A percentile compares a stretch with the other conserved stretches of the same genome.
Conservation (phyloP, 371 early-diverging fungal genomes). For the Thermomucor indicae-seudaticae region DNA sequence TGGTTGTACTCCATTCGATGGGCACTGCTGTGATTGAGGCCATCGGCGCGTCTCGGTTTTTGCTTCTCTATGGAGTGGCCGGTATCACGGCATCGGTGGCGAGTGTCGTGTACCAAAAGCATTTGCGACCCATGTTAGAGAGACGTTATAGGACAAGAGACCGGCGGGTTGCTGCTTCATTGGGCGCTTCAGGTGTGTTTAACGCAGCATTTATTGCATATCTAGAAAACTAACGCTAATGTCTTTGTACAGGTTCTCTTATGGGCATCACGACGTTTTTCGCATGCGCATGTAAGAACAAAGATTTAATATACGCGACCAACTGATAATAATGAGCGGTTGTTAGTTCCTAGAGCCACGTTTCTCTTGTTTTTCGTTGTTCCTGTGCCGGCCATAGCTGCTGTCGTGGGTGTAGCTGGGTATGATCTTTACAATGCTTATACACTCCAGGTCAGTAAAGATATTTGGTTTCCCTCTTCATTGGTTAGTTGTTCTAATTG, state of each 20-base stretch:
- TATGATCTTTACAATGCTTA: conserved; percentile 39
- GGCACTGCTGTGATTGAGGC: conserved; percentile 39
- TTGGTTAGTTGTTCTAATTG: background rate
- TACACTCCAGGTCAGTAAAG: conserved; percentile 25
- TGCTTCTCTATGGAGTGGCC: conserved; percentile 35
- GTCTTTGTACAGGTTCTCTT: conserved; percentile 28
- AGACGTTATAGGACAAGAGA: conserved; percentile 2
- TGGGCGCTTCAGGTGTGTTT: conserved; percentile 43
- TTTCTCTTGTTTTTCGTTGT: conserved; percentile 56
- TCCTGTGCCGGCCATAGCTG: conserved; percentile 53
- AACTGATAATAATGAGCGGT: background rate
- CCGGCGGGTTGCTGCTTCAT: conserved; percentile 13
- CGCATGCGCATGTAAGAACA: conserved; percentile 44
- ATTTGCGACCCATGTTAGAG: conserved; percentile 29
- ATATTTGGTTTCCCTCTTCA: background rate
- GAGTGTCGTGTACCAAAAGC: conserved; percentile 24
- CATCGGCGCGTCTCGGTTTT: conserved; percentile 38
- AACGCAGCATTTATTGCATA: background rate
- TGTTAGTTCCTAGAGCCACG: conserved; percentile 46
- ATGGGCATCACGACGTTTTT: conserved; percentile 47
- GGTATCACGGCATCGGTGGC: conserved; percentile 26
- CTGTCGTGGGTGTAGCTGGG: conserved; percentile 40
- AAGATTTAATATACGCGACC: background rate
- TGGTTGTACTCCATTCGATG: conserved; percentile 47
- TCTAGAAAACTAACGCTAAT: background rate